Evolutionary conservation across 495 filamentous ascomycete genomes (phyloP), one percentile per base, ranked within the genome.

Genomic region (Annulohypoxylon maeteangense): DNA sequence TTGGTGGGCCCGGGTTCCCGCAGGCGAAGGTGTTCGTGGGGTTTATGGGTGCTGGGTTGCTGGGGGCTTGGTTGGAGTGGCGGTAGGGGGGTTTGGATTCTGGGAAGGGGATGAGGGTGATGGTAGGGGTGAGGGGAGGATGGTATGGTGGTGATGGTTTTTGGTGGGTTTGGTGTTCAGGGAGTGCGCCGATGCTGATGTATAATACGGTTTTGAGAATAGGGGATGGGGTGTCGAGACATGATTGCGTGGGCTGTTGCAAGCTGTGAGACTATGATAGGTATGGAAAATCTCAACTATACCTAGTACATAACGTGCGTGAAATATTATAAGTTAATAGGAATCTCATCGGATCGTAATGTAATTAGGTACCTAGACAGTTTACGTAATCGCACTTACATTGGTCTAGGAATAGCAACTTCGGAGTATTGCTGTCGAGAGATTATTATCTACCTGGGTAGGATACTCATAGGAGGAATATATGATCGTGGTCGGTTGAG

Each of bases 1-100:
- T 88, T 74, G 81, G 79, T 14, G 80, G 84, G 1, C 77, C 83
- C 0, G 82, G 74, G 0, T 84, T 83, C 61, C 85, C 83, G 6
- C 86, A 88, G 76, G 68, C 66, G 4, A 78, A 69, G 25, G 4
- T 78, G 0, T 88, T 86, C 65, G 23, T 74, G 3, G 73, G 12
- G 5, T 75, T 78, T 5, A 70, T 70, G 2, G 53, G 32, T 0
- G 36, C 74, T 4, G 78, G 67, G 0, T 64, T 81, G 51, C 6
- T 76, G 6, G 85, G 83, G 0, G 78, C 76, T 67, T 65, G 75
- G 71, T 51, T 78, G 50, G 79, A 82, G 72, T 65, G 57, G 31
- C 54, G 22, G 40, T 4, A 36, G 12, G n/a, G 16, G 40, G 27
- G 18, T 12, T 4, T 25, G 22, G 45, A 40, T 44, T n/a, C n/a